Evolutionary conservation across 164 flowering plant genomes (phyloP).

Genomic region (Buxus sempervirens): DNA sequence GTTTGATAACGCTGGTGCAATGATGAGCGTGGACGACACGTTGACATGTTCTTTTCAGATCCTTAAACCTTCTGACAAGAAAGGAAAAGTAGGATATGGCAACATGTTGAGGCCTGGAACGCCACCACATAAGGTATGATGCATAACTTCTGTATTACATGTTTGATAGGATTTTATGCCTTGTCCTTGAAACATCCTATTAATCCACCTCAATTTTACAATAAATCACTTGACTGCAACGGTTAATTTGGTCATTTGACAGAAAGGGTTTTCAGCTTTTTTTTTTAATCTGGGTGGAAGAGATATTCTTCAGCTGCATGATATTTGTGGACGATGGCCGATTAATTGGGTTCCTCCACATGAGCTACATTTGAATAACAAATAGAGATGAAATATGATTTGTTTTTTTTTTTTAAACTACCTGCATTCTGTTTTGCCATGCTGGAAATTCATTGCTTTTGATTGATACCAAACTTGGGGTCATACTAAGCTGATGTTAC

Average conservation of each 20-base stretch:
- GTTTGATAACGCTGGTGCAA: neutral
- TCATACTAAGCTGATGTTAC: neutral
- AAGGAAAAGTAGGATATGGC: neutral
- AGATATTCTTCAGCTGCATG: no score
- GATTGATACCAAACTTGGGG: neutral
- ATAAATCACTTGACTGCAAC: no score
- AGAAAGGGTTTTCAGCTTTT: no score
- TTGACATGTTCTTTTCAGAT: neutral
- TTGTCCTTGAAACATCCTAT: no score
- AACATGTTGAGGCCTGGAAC: constrained; percentile 4
- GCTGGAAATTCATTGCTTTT: neutral
- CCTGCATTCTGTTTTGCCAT: neutral
- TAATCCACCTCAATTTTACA: no score
- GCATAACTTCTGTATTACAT: neutral
- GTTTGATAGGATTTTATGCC: no score
- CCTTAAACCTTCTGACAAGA: neutral
- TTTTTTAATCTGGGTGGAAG: no score
- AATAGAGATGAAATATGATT: neutral
- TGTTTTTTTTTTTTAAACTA: neutral
- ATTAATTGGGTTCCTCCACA: neutral
- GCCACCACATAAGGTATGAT: neutral
- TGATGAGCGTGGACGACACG: neutral
- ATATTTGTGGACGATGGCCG: no score
- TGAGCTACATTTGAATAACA: neutral
- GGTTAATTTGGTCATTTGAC: no score